A percentile compares a stretch with the other conserved stretches of the same genome.
Evolutionary conservation across 2,329 filamentous ascomycete species (phyloP).

Genomic region (Orbilia blumenaviensis): DNA sequence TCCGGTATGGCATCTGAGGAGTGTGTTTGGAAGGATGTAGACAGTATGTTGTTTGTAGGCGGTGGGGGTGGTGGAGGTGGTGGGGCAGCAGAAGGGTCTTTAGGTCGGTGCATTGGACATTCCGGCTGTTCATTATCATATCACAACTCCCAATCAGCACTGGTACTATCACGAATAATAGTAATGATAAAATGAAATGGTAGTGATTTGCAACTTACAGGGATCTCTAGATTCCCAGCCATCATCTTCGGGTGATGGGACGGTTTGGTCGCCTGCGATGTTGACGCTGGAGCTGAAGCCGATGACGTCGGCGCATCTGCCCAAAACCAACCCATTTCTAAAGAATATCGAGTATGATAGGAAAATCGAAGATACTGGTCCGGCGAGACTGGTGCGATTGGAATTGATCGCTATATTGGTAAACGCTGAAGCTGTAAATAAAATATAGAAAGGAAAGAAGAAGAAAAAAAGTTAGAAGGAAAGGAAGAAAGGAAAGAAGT

Average conservation of each 20-base stretch:
- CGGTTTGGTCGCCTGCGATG: slow-evolving; percentile 29
- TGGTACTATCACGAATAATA: neutral
- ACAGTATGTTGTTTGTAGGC: slow-evolving; percentile 58
- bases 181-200: neutral
- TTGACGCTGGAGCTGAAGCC: slow-evolving; percentile 27
- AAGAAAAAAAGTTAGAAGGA: neutral
- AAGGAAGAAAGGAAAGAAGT: slow-evolving; percentile 5
- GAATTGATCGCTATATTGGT: neutral
- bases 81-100: slow-evolving; percentile 55
- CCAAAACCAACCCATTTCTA: slow-evolving; percentile 77
- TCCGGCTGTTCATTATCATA: slow-evolving; percentile 65
- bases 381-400: neutral
- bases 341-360: neutral
- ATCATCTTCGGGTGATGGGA: slow-evolving; percentile 39
- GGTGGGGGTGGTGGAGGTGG: slow-evolving; percentile 57
- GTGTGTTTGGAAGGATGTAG: slow-evolving; percentile 58
- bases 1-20: slow-evolving; percentile 57
- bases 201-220: slow-evolving; percentile 34
- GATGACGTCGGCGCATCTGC: slow-evolving; percentile 64
- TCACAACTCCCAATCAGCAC: slow-evolving; percentile 52
- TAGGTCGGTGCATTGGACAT: slow-evolving; percentile 74
- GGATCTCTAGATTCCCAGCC: slow-evolving; percentile 28
- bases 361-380: neutral
- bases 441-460: neutral
- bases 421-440: neutral